A percentile compares a stretch with the other conserved stretches of the same genome.
Evolutionary conservation across 2,329 filamentous ascomycete genomes (phyloP).

Genomic region (Alternaria angustiovoidea): DNA sequence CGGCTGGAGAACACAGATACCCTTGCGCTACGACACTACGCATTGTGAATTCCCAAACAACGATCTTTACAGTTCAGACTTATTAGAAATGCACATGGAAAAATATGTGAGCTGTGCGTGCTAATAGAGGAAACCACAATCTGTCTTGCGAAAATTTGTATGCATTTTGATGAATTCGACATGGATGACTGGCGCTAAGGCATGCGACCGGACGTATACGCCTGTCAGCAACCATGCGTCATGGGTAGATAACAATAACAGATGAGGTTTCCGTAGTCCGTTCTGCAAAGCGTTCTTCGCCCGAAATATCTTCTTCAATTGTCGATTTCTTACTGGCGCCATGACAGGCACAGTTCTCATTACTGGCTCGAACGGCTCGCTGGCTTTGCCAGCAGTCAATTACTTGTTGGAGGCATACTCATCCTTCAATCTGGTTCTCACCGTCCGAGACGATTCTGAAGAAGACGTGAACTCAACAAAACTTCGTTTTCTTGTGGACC

Average conservation of each 20-base stretch:
- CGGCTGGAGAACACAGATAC: not conserved
- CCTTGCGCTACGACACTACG: not conserved
- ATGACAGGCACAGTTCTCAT: conserved; percentile 6
- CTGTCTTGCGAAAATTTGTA: not conserved
- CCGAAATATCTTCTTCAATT: not conserved
- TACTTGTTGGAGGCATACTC: conserved; percentile 27
- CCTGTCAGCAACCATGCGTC: not conserved
- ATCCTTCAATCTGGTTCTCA: conserved; percentile 21
- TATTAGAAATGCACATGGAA: not conserved
- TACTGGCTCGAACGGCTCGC: conserved; percentile 37
- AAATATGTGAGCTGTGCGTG: not conserved
- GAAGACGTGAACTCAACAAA: conserved; percentile 28
- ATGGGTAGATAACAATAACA: not conserved
- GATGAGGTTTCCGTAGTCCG: not conserved
- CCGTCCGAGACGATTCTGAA: conserved; percentile 28
- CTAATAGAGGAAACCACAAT: not conserved
- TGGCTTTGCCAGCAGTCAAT: conserved; percentile 28
- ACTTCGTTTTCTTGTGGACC: conserved; percentile 17
- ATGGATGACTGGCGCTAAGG: not conserved
- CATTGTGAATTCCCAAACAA: not conserved
- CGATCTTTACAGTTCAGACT: not conserved
- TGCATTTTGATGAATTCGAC: not conserved
- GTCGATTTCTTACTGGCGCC: not conserved
- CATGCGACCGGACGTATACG: not conserved
- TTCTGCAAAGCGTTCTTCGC: not conserved